Evolutionary conservation across 2,329 filamentous ascomycete genomes (phyloP).

Genomic region (Stachybotrys chlorohalonatus): DNA sequence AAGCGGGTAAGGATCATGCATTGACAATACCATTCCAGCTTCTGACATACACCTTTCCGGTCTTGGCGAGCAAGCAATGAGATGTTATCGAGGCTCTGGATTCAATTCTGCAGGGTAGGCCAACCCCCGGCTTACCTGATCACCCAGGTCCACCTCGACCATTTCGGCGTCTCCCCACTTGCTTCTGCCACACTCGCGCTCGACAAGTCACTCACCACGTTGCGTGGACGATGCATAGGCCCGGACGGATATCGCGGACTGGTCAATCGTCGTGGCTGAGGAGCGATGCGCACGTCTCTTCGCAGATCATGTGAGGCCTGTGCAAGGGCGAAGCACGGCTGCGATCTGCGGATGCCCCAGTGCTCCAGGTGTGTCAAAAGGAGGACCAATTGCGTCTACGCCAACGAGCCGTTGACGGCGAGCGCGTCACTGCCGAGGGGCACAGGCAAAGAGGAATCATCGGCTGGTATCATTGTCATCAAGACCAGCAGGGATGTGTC

Average conservation of each 20-base stretch:
- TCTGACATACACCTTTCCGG: too few relatives aligned
- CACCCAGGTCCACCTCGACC: not conserved
- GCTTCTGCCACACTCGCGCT: not conserved
- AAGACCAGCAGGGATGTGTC: not conserved
- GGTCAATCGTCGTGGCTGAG: not conserved
- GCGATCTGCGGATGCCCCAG: constrained; percentile 42
- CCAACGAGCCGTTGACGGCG: constrained; percentile 39
- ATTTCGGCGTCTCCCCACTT: not conserved
- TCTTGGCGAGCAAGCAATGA: too few relatives aligned
- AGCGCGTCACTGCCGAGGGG: not conserved
- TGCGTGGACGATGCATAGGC: not conserved
- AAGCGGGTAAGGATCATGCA: too few relatives aligned
- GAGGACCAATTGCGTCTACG: constrained; percentile 38
- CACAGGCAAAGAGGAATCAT: not conserved
- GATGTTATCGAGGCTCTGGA: not conserved
- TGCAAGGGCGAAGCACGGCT: constrained; percentile 45
- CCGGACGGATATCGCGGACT: not conserved
- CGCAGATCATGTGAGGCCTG: constrained; percentile 48
- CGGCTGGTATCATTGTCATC: not conserved
- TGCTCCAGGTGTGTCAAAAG: constrained; percentile 47
- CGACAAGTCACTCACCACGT: not conserved
- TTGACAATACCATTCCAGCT: too few relatives aligned
- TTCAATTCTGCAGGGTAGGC: not conserved
- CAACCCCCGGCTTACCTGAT: not conserved
- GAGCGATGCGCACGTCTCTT: constrained; percentile 43